phyloP scores from a whole-genome alignment of 2,329 filamentous ascomycete genomes.

The Gaeumannomyces sp. region DNA sequence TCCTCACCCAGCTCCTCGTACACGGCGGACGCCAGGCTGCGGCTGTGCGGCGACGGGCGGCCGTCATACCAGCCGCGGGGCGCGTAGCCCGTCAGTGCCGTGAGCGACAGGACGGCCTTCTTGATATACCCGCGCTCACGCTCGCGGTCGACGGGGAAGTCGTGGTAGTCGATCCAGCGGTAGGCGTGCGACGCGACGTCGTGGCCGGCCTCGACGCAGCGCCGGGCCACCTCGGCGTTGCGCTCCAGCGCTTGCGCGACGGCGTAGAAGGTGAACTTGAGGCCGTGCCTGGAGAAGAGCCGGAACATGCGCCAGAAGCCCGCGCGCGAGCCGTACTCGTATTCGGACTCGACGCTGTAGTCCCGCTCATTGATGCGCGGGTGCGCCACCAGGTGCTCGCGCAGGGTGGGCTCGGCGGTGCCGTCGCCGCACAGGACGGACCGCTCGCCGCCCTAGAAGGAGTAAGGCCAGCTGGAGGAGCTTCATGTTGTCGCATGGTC shows the following conservation, averaged over 20 bases:
- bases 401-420: slow-evolving; percentile 16
- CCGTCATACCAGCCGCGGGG: slow-evolving; percentile 18
- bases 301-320: slow-evolving; percentile 17
- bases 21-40: slow-evolving; percentile 14
- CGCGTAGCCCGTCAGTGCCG: slow-evolving; percentile 12
- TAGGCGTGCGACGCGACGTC: slow-evolving; percentile 16
- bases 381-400: slow-evolving; percentile 13
- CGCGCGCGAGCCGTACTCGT: slow-evolving; percentile 17
- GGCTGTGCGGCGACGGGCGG: slow-evolving; percentile 13
- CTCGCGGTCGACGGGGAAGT: slow-evolving; percentile 12
- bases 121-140: slow-evolving; percentile 12
- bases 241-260: slow-evolving; percentile 14
- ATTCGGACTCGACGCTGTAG: slow-evolving; percentile 15
- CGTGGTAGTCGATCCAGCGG: slow-evolving; percentile 15
- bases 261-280: slow-evolving; percentile 13
- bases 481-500: too few species aligned
- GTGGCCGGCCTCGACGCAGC: slow-evolving; percentile 14
- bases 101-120: slow-evolving; percentile 12
- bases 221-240: slow-evolving; percentile 13
- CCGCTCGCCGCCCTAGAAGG: slow-evolving; percentile 21
- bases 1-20: slow-evolving; percentile 12
- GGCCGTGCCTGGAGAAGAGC: slow-evolving; percentile 12
- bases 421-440: slow-evolving; percentile 26
- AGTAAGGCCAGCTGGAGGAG: too few species aligned
- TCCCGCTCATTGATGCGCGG: slow-evolving; percentile 13